A percentile compares a stretch with the other conserved stretches of the same genome.
These are phyloP conservation scores for Lactarius tabidus DNA, from an alignment of 768 basidiomycete genomes.

Conservation along the genomic window DNA sequence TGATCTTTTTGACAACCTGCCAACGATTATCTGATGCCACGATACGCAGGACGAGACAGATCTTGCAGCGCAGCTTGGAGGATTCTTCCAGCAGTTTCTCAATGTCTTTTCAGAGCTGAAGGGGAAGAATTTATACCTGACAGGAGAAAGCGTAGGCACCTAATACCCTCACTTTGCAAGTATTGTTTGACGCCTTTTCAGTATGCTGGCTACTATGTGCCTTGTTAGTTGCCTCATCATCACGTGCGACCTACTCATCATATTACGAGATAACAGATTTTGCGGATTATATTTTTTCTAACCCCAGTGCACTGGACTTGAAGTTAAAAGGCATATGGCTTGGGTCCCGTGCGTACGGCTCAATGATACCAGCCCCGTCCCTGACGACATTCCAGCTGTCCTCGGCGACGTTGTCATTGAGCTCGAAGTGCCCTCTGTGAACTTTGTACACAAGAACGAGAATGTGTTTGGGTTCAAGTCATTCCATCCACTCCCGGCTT, in stretches of 20 bases:
- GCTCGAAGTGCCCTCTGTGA: neutral
- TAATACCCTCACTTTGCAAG: neutral
- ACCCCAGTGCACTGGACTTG: constrained; percentile 13
- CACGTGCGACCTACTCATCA: neutral
- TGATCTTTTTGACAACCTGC: neutral
- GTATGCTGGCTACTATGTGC: constrained; percentile 22
- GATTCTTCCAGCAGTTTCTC: constrained; percentile 25
- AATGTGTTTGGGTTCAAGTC: constrained; percentile 22
- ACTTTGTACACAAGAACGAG: constrained; percentile 15
- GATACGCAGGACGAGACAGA: constrained; percentile 21
- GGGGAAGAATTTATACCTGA: constrained; percentile 23
- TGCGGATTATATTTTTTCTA: constrained; percentile 22
- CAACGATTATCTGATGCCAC: neutral
- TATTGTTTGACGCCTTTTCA: neutral
- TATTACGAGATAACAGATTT: constrained; percentile 12
- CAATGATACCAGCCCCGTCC: neutral
- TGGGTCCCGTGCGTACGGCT: constrained; percentile 15
- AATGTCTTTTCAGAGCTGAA: constrained; percentile 22
- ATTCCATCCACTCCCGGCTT: neutral
- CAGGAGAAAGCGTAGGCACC: constrained; percentile 24
- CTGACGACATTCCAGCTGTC: neutral
- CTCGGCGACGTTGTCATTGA: neutral
- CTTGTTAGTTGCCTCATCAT: constrained; percentile 12
- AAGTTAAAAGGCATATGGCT: constrained; percentile 23
- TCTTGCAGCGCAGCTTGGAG: constrained; percentile 19